Conservation (phyloP, 768 basidiomycete species). For the Coprinopsis marcescibilis region DNA sequence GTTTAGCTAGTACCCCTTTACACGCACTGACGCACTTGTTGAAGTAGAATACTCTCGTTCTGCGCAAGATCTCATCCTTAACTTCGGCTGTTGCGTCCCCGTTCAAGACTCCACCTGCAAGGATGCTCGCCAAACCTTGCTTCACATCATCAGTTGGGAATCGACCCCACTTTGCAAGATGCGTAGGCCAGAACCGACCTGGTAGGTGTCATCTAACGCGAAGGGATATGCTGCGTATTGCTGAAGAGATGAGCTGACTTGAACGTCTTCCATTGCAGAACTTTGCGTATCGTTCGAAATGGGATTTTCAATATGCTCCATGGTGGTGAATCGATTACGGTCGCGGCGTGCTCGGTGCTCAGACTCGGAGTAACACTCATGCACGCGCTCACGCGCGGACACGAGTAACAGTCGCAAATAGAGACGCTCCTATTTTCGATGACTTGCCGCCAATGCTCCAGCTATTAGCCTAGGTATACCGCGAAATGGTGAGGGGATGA, state of each 20-base stretch:
- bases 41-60: slow-evolving; percentile 67
- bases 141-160: slow-evolving; percentile 25
- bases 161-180: background rate
- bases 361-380: no score
- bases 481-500: no score
- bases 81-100: slow-evolving; percentile 30
- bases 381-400: no score
- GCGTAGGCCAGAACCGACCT: slow-evolving; percentile 33
- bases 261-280: no score
- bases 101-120: slow-evolving; percentile 35
- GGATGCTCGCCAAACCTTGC: slow-evolving; percentile 61
- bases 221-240: slow-evolving; percentile 46
- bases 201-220: slow-evolving; percentile 48
- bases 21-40: slow-evolving; percentile 30
- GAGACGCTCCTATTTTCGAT: no score
- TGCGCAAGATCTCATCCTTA: slow-evolving; percentile 42
- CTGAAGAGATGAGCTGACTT: slow-evolving; percentile 12
- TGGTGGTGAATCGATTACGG: no score
- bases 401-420: no score
- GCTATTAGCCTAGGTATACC: no score
- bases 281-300: no score
- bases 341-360: no score
- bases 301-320: no score
- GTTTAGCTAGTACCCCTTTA: background rate
- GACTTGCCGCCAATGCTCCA: no score